Base-by-base conservation (phyloP, 805 yeast genomes). In the Spathaspora gorwiae region DNA sequence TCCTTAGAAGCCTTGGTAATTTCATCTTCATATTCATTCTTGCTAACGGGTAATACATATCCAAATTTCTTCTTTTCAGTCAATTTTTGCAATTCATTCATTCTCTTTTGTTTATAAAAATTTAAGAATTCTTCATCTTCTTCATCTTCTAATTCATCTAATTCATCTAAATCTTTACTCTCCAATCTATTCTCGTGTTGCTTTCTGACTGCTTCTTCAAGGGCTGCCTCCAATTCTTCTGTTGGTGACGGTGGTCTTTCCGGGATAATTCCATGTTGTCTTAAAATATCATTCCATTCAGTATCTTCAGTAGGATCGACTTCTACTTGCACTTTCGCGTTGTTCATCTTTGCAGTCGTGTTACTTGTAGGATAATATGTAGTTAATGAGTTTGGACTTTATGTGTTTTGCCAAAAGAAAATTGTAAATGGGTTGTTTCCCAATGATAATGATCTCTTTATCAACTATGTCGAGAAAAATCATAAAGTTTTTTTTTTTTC, bases 291-390 rank as follows among this genome's bases (percentile, higher is more conserved):
- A 61, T 94, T 94, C 99, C 99, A 94, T 64, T 94, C 99, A 0
- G 99, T 94, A 62, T 94, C 99, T 65, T 94, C 99, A 50, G 79
- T 80, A 32, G 96, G 97, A 65, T 94, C 90, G 44, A 90, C 96
- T 65, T 90, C 88, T 40, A 90, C 90, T 53, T 83, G 88, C 44
- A 85, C 73, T 68, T 83, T 77, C 31, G 81, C 51, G 39, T 57
- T 41, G 19, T 46, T 44, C 54, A 51, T 53, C 12, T 9, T n/a
- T 9, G 32, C 6, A 29, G 12, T 29, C 24, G 24, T 19, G 24
- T 19, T n/a, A n/a, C n/a, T n/a, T n/a, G n/a, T n/a, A n/a, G n/a
- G n/a, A n/a, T n/a, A n/a, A n/a, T n/a, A n/a, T n/a, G n/a, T n/a
- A n/a, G n/a, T n/a, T n/a, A n/a, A n/a, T n/a, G n/a, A n/a, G n/a